Percentiles rank a stretch among this genome's conserved stretches.
Evolutionary conservation across 202 grass and related monocot genomes (phyloP).

Genomic region (Zoysia matrella): DNA sequence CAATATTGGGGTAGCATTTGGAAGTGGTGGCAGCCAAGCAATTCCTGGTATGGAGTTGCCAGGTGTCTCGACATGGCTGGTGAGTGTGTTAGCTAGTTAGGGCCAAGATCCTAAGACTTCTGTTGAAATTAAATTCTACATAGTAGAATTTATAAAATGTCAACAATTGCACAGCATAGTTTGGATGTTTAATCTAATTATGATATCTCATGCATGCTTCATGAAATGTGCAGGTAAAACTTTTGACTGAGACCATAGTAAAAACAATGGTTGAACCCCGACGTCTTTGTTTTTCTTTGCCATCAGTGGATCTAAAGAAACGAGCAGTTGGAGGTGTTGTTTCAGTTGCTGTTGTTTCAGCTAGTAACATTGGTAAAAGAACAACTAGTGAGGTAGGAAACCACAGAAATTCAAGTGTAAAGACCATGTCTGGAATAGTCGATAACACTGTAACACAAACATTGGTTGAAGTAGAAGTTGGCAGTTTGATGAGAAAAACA

Average conservation of each 20-base stretch:
- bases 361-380: constrained; percentile 63
- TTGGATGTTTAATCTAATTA: constrained; percentile 28
- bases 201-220: constrained; percentile 30
- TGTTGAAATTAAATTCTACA: constrained; percentile 2
- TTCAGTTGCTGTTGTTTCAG: constrained; percentile 88
- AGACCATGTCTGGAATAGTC: constrained; percentile 34
- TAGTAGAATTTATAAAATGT: not conserved
- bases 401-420: constrained; percentile 50
- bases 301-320: constrained; percentile 82
- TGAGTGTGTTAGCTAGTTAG: constrained; percentile 43
- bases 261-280: constrained; percentile 94
- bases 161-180: not conserved
- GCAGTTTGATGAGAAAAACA: constrained; percentile 86
- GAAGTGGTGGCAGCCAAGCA: constrained; percentile 82
- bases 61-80: constrained; percentile 95
- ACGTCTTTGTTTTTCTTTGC: constrained; percentile 86
- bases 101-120: not conserved
- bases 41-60: constrained; percentile 91
- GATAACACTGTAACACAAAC: constrained; percentile 49
- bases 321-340: constrained; percentile 73
- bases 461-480: constrained; percentile 93
- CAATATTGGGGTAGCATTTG: constrained; percentile 95
- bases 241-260: constrained; percentile 90
- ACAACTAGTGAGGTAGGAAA: constrained; percentile 52
- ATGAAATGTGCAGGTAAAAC: constrained; percentile 71